Evolutionary conservation across 768 basidiomycete genomes (phyloP), one percentile per base, ranked within the genome.

Genomic region (Termitomyces eurrhizus): DNA sequence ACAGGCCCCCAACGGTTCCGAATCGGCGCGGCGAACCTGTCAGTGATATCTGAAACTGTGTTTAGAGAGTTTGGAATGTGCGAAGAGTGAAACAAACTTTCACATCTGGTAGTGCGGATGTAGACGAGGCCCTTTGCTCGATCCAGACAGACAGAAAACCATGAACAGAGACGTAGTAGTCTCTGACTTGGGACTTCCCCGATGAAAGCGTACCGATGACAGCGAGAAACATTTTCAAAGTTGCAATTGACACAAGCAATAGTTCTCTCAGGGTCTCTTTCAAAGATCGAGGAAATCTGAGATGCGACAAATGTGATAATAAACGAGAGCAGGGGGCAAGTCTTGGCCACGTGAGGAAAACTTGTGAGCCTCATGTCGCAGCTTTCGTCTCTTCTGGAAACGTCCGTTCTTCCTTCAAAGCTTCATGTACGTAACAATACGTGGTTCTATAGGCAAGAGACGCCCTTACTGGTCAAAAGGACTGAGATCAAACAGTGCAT

Each of bases 171-270:
- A 85, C 73, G 18, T 91, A 79, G 67, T 86, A 90, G 35, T 84
- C 76, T 67, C 83, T 76, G 18, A 92, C 74, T 16, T 75, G 74
- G 12, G 83, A 78, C 67, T 86, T 87, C 8, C 89, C 89, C 26
- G 89, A 81, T 60, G 73, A 80, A 13, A 76, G 79, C 0, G 88
- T 83, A 49, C 88, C 89, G 52, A 88, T 74, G 53, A 90, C 81
- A 32, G 86, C 83, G 65, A 90, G 79, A 71, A 90, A 83, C 88
- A 90, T 90, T 39, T 51, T 29, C 16, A 9, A 44, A 8, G n/a
- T 44, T 21, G n/a, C n/a, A 44, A 44, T 42, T 42, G 16, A 16
- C 1, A 21, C 21, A 21, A 21, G 21, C 21, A 21, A 21, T 21
- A 21, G 21, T 21, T 21, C 21, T 21, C 21, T 21, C 3, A n/a